Base-by-base conservation (phyloP, 352 stramenopile genomes). In the Stramenopiles sp. region DNA sequence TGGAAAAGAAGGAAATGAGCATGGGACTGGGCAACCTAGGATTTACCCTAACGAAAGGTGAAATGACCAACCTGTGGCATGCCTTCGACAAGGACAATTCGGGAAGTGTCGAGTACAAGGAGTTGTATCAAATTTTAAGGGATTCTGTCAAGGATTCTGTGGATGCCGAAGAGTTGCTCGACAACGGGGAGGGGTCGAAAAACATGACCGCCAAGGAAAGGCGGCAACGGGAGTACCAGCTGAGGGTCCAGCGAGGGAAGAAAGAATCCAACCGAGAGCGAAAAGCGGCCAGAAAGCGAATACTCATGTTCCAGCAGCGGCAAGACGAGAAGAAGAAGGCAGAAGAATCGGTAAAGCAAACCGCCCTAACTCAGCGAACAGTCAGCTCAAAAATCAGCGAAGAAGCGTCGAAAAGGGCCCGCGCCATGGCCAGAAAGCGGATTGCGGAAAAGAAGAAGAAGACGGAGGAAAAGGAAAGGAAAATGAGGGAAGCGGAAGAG, bases 391-490 rank as follows among this genome's bases (percentile, higher is more conserved):
- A 63, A 63, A 63, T 25, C 12, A 63, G 25, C 25, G 12, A 12
- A 18, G 43, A 18, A 18, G 43, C 43, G 12, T 63, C 43, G 43
- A 12, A 25, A 63, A 12, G 43, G 25, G 43, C 43, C 25, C 43
- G 43, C 25, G 43, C 43, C 25, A 18, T 63, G 25, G 43, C 43
- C 12, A 12, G 43, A 63, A 63, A 63, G 25, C 43, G 43, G 12
- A 63, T 63, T 63, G 43, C 43, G 25, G 43, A 63, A 63, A 63
- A 25, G 43, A 63, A 63, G 43, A 63, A 63, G 25, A 63, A 63
- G 43, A 63, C 12, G 25, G 12, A 18, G 25, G 12, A 18, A 63
- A 25, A 12, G 25, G 43, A 63, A 63, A 25, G 25, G 25, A 63
- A 63, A 63, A 25, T 25, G 25, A 63, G 25, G 43, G 43, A 63